A percentile compares a stretch with the other conserved stretches of the same genome.
These are phyloP conservation scores for Fagus sylvatica DNA, from an alignment of 306 rosid genomes.

Conservation along the genomic window DNA sequence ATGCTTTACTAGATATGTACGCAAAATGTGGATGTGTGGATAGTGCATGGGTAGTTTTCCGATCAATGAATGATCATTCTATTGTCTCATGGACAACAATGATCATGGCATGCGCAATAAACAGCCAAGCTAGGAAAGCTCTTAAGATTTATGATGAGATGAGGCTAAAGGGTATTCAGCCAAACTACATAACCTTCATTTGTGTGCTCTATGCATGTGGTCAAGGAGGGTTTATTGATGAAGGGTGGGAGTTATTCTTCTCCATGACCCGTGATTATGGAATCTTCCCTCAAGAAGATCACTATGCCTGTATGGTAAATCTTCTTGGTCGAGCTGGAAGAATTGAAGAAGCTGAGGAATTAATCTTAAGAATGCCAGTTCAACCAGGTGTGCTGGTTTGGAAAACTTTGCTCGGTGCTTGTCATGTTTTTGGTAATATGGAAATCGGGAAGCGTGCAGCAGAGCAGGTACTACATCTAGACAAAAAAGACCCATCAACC, in stretches of 20 bases:
- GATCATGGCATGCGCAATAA: slow-evolving; percentile 76
- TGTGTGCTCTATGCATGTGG: slow-evolving; percentile 79
- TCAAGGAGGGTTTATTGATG: slow-evolving; percentile 58
- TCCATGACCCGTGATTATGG: slow-evolving; percentile 56
- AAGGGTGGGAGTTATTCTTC: slow-evolving; percentile 59
- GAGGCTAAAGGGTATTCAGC: slow-evolving; percentile 44
- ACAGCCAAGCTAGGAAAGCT: slow-evolving; percentile 64
- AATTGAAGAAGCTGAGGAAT: slow-evolving; percentile 60
- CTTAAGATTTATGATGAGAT: slow-evolving; percentile 58
- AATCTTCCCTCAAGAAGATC: slow-evolving; percentile 66
- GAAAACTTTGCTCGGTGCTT: slow-evolving; percentile 79
- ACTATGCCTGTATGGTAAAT: slow-evolving; percentile 71
- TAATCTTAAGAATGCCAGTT: slow-evolving; percentile 57
- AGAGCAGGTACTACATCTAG: slow-evolving; percentile 25
- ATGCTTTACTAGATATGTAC: slow-evolving; percentile 79
- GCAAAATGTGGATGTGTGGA: slow-evolving; percentile 75
- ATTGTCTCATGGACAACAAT: slow-evolving; percentile 75
- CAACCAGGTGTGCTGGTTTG: slow-evolving; percentile 57
- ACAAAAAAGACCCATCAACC: slow-evolving; percentile 57
- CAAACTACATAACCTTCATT: slow-evolving; percentile 65
- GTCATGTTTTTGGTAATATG: slow-evolving; percentile 52
- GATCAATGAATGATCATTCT: slow-evolving; percentile 47
- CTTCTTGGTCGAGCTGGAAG: slow-evolving; percentile 65
- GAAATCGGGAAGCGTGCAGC: too few species aligned
- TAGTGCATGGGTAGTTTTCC: slow-evolving; percentile 43